Conservation (phyloP, 345 rosid genomes). For the Eutrema heterophyllum region DNA sequence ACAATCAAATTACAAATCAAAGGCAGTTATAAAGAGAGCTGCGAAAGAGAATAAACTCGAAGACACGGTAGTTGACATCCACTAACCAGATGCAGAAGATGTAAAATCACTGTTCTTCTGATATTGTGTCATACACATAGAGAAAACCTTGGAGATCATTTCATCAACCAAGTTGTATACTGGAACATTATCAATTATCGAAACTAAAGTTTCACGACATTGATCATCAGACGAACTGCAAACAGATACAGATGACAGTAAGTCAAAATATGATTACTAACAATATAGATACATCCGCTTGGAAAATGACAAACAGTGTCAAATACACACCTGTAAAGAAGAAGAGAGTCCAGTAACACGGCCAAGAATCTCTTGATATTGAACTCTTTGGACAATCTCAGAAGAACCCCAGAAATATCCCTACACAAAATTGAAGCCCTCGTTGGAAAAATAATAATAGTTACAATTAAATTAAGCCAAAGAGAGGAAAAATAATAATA, state of each 20-base stretch:
- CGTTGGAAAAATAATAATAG: background rate
- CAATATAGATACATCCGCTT: background rate
- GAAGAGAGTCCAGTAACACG: conserved; percentile 55
- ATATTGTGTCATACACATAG: conserved; percentile 54
- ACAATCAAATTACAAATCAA: conserved; percentile 8
- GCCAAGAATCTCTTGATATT: conserved; percentile 68
- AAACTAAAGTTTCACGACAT: conserved; percentile 42
- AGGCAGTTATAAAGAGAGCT: background rate
- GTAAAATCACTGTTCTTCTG: conserved; percentile 40
- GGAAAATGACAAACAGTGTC: conserved; percentile 8
- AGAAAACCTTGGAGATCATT: conserved; percentile 56
- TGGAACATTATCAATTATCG: conserved; percentile 67
- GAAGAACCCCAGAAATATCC: conserved; percentile 57
- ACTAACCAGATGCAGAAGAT: conserved; percentile 53
- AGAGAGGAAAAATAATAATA: background rate
- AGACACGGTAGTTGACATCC: background rate
- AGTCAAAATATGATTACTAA: conserved; percentile 14
- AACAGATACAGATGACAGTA: conserved; percentile 21
- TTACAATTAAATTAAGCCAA: background rate
- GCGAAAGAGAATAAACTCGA: background rate
- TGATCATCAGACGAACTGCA: conserved; percentile 68
- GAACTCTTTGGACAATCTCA: conserved; percentile 64
- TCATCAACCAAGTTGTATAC: conserved; percentile 44
- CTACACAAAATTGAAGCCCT: conserved; percentile 35
- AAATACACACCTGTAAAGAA: conserved; percentile 55